Base-by-base conservation (phyloP, 305 asterid genomes). In the Vinca major region DNA sequence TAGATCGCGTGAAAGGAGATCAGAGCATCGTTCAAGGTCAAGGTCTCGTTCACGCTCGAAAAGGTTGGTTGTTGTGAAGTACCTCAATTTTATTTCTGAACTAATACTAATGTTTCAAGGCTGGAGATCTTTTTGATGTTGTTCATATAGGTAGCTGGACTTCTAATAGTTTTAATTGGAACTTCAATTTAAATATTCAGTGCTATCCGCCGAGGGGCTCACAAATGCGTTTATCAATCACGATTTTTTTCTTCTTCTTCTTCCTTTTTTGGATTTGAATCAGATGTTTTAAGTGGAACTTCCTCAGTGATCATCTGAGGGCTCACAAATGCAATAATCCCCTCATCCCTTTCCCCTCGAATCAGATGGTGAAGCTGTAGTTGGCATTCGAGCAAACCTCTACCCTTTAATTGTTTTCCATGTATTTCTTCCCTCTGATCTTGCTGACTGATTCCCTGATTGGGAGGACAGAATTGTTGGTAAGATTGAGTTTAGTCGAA, bases 1-100 rank as follows among this genome's bases (percentile, higher is more conserved):
- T 69, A 78, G 86, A 69, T 93, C 96, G 68, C 91, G 74, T 26
- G 90, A 75, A 77, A 81, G 83, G 79, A 83, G 74, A 75, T 85
- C 91, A 26, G 91, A 88, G 73, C 92, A 77, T 65, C 83, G 88
- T 74, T 88, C 96, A 69, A 82, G 92, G 84, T 92, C 98, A 20
- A 56, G 79, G 54, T 69, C 79, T 65, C 72, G 79, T 9, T 75
- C 79, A 41, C 53, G 79, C 58, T 75, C 75, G 1, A 75, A 70
- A 66, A 75, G 79, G 75, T 75, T 39, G 4, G 47, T 14, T 10
- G 19, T 12, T 60, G 20, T 37, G 36, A 36, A 17, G 12, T 13
- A 12, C 44, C 5, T 2, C 63, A 58, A 58, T 58, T 58, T 58
- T 26, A 5, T 33, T 58, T 33, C 14, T 58, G 20, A 58, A 5